Base-by-base conservation (phyloP, 208 protist genomes). In the Leishmania major region DNA sequence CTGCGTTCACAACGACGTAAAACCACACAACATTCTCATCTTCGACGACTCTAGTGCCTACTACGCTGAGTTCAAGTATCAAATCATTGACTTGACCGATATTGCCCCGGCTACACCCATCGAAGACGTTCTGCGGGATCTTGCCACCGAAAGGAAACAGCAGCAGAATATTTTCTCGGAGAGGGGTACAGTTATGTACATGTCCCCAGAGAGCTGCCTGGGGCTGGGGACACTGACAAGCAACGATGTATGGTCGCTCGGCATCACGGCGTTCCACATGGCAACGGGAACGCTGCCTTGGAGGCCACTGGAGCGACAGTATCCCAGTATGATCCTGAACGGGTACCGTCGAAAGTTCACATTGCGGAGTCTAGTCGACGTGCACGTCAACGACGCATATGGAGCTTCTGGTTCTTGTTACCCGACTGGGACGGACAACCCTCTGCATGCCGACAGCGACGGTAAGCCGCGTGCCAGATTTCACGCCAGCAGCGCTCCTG, bases 181-280 rank as follows among this genome's bases (percentile, higher is more conserved):
- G 6, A 83, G 77, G 17, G 94, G 94, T 7, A 96, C 94, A 4
- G 79, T 87, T 0, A 45, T 81, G 11, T 96, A 93, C 80, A 96
- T 97, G 93, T 96, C 94, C 15, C 94, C 94, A 6, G 92, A 97
- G 74, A 88, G 87, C 71, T 96, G 94, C 71, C 77, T 93, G 15
- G 93, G 93, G 15, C 40, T 95, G 22, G 77, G 62, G 11, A 87
- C 81, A 76, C 74, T 89, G 31, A 49, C 87, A 3, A 81, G 88
- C 66, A 97, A 94, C 77, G 94, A 97, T 84, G 81, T 96, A 8
- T 97, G 94, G 93, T 95, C 94, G 2, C 70, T 97, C 4, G 94
- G 94, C 53, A 89, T 97, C 60, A 91, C 91, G 25, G 85, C 85
- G 45, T 96, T 92, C 81, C 89, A 96, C 75, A 84, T 97, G 62